A percentile compares a stretch with the other conserved stretches of the same genome.
Conservation (phyloP, 2,329 filamentous ascomycete genomes). For the Ophiocordyceps camponoti-saundersi region DNA sequence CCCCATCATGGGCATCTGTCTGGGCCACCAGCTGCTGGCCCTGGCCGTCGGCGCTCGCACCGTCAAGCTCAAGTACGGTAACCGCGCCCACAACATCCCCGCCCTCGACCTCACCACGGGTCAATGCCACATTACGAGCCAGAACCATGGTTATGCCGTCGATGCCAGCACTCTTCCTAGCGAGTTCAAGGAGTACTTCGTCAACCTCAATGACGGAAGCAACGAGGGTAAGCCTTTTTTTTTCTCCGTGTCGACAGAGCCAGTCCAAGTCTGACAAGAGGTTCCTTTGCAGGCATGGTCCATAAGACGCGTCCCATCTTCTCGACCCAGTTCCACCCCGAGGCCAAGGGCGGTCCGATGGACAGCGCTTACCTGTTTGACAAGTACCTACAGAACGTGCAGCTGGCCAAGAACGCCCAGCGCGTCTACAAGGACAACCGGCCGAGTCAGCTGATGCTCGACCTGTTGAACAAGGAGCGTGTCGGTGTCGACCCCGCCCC, state of each 20-base stretch:
- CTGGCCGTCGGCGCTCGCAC: slow-evolving; percentile 77
- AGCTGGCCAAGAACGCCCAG: slow-evolving; percentile 75
- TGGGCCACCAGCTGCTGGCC: slow-evolving; percentile 90
- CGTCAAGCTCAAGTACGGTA: slow-evolving; percentile 97
- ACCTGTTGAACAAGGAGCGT: slow-evolving; percentile 84
- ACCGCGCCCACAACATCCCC: slow-evolving; percentile 97
- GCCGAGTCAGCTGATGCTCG: slow-evolving; percentile 73
- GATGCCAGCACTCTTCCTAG: no score
- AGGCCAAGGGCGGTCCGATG: slow-evolving; percentile 92
- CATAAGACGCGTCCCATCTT: slow-evolving; percentile 95
- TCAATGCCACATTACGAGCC: neutral
- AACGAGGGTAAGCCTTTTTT: neutral
- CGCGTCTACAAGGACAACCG: slow-evolving; percentile 69
- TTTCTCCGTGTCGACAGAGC: neutral
- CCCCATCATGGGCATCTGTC: slow-evolving; percentile 93
- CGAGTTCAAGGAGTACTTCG: no score
- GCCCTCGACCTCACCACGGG: slow-evolving; percentile 87
- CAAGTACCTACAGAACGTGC: slow-evolving; percentile 81
- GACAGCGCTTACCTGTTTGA: slow-evolving; percentile 95
- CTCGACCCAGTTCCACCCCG: slow-evolving; percentile 96
- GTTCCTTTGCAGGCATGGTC: slow-evolving; percentile 47
- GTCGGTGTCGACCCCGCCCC: slow-evolving; percentile 64
- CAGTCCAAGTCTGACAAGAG: neutral
- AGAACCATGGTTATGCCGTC: no score
- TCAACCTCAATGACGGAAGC: no score